Percentiles rank a stretch among this genome's conserved stretches.
Conservation (phyloP, 73 alveolate species). For the Paramecium caudatum region DNA sequence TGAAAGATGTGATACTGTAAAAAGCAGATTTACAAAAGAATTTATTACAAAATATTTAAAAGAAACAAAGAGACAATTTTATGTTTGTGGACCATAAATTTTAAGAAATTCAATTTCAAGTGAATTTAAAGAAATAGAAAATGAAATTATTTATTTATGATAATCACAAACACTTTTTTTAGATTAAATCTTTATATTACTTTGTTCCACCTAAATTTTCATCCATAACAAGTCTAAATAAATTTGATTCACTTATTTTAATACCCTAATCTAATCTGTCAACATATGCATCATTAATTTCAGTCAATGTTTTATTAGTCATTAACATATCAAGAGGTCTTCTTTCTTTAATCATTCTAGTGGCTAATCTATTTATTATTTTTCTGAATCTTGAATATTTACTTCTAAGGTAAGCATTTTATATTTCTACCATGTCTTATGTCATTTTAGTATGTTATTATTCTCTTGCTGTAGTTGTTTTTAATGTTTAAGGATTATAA, state of each 20-base stretch:
- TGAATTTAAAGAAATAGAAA: not conserved
- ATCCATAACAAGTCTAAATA: constrained; percentile 50
- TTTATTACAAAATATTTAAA: not conserved
- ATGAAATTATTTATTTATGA: not conserved
- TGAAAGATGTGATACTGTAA: constrained; percentile 2
- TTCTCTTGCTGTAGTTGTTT: constrained; percentile 37
- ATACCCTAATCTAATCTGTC: constrained; percentile 58
- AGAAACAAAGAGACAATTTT: not conserved
- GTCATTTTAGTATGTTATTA: constrained; percentile 49
- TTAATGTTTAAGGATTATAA: constrained; percentile 64
- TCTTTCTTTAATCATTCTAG: constrained; percentile 12
- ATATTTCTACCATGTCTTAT: constrained; percentile 47
- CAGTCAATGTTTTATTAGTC: not conserved
- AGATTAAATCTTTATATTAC: constrained; percentile 15
- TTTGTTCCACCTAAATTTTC: constrained; percentile 7
- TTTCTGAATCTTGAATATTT: constrained; percentile 54
- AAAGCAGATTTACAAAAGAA: not conserved
- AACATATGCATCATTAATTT: not conserved
- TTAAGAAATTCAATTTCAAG: not conserved
- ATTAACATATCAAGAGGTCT: not conserved
- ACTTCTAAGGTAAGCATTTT: constrained; percentile 58
- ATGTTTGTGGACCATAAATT: constrained; percentile 3
- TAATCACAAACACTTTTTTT: constrained; percentile 45
- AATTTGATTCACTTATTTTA: not conserved
- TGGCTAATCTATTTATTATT: not conserved